These are phyloP conservation scores for Wickerhamomyces chambardii DNA, from an alignment of 805 yeast species.

Conservation along the genomic window DNA sequence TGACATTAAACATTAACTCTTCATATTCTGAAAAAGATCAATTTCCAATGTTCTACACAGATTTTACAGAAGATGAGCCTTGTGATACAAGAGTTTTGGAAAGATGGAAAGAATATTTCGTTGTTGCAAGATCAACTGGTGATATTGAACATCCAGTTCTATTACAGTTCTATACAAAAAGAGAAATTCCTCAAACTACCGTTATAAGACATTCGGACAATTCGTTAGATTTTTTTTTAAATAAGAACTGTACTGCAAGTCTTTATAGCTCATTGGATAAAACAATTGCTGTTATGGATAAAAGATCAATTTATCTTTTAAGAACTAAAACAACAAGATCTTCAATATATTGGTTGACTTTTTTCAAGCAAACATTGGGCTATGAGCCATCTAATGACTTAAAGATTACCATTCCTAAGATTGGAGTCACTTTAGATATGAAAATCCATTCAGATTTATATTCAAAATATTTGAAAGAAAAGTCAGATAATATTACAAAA, in stretches of 20 bases:
- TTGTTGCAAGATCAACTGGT: conserved; percentile 62
- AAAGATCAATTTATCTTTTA: conserved; percentile 38
- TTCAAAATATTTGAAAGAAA: conserved; percentile 1
- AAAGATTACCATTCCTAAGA: conserved; percentile 40
- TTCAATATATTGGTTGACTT: conserved; percentile 56
- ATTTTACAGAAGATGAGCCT: conserved; percentile 39
- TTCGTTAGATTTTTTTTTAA: conserved; percentile 20
- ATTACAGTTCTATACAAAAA: conserved; percentile 51
- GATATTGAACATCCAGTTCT: conserved; percentile 39
- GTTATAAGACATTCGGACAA: conserved; percentile 10
- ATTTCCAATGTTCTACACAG: conserved; percentile 3
- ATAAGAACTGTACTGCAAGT: conserved; percentile 27
- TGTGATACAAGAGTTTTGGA: conserved; percentile 50
- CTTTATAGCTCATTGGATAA: conserved; percentile 66
- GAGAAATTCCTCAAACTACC: conserved; percentile 21
- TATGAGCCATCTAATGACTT: conserved; percentile 27
- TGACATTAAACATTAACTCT: conserved; percentile 15
- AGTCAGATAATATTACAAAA: not conserved
- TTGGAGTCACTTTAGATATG: conserved; percentile 16
- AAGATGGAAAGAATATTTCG: conserved; percentile 74
- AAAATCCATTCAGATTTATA: conserved; percentile 10
- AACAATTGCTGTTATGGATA: conserved; percentile 43
- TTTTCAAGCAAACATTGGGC: conserved; percentile 41
- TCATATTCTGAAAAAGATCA: conserved; percentile 16
- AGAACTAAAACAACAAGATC: conserved; percentile 42